Base-by-base conservation (phyloP, 495 filamentous ascomycete genomes). In the Usnea hakonensis region DNA sequence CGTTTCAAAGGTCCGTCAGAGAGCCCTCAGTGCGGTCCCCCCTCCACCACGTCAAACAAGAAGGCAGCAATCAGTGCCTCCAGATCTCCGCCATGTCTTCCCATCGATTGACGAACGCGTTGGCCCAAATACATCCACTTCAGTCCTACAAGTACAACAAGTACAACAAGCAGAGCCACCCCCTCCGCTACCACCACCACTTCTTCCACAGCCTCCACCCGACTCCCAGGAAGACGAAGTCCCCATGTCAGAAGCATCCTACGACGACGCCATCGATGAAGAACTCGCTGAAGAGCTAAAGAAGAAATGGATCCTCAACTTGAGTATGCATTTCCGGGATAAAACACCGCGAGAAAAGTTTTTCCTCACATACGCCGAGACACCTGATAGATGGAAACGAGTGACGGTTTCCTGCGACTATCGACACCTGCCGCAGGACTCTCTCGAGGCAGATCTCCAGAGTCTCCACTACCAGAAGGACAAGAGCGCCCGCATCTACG, bases 241-340 rank as follows among this genome's bases (percentile, higher is more conserved):
- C 67, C 72, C 73, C 68, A 69, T 71, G 50, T 65, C 69, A 26
- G 66, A 70, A 57, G 50, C 19, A 11, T 71, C 67, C 13, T 64
- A 65, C 17, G 62, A 60, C 10, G 79, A 78, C 7, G 75, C 77
- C 46, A 77, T 82, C 61, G 81, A 84, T 36, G 79, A 81, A 60
- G 79, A 83, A 64, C 78, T 96, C 61, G 85, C 84, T 60, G 83
- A 87, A 64, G 94, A 97, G 74, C 78, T 96, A 65, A 91, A 97
- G 66, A 80, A 80, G 61, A 86, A 84, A 72, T 98, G 94, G 94
- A 97, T 97, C 61, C 79, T 98, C 64, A 98, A 98, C 68, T 80
- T 98, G 60, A 96, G 91, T 75, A 97, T 98, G 94, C 91, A 96
- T 76, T 97, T 97, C 71, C 87, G 93, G 56, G 94, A 98, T 74